Base-by-base conservation (phyloP, 371 early-diverging fungal species). In the Mortierella sp. region DNA sequence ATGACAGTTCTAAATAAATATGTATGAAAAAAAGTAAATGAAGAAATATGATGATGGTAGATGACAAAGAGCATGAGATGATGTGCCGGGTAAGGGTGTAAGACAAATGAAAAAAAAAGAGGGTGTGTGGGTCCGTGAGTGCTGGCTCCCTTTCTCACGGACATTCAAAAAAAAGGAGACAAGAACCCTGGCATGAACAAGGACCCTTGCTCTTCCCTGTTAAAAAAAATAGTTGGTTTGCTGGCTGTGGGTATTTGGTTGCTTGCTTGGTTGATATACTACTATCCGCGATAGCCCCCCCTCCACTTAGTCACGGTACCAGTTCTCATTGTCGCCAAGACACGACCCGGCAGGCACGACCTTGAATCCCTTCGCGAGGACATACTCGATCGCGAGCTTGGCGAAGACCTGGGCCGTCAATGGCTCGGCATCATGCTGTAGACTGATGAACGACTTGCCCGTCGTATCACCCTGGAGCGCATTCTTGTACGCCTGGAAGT, bases 321-420 rank as follows among this genome's bases (percentile, higher is more conserved):
- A 83, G 14, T 75, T 75, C 1, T 48, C 60, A 8, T 77, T 78
- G 29, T 81, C 85, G 8, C 82, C 79, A 21, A 85, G 77, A 38
- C 86, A 85, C 2, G 55, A 48, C 4, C 77, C 85, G 29, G 81
- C 79, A 5, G 85, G 70, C 73, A 85, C 75, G 41, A 85, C 41
- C 2, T 79, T 73, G 70, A 70, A 78, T 3, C 85, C 85, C 48
- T 84, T 84, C 41, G 48, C 38, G 44, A 84, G 65, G 18, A 81
- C 81, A 51, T 85, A 85, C 43, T 85, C 82, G 51, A 85, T 77
- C n/a, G 82, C 85, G 7, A 85, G 46, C 77, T 81, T 85, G 74
- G 71, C 58, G 63, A 79, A 79, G 4, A 74, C 72, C 51, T 76
- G 55, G 1, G 85, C 76, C 0, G 85, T 85, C 35, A 35, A 60